These are phyloP conservation scores for Suillus americanus DNA, from an alignment of 768 basidiomycete species.

Conservation along the genomic window DNA sequence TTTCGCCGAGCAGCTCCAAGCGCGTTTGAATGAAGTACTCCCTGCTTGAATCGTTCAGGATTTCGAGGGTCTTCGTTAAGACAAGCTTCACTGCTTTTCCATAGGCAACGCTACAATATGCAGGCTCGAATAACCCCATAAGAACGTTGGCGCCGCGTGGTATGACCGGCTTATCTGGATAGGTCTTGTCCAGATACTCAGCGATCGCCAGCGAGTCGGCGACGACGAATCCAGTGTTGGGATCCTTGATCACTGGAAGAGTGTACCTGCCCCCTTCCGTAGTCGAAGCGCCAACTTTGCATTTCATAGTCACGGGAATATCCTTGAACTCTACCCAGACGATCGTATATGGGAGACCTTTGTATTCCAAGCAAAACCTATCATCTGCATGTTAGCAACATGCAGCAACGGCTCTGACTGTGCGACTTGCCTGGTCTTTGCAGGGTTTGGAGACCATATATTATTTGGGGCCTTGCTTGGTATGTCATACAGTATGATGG, in stretches of 20 bases:
- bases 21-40: constrained; percentile 6
- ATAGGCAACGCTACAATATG: neutral
- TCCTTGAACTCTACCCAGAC: constrained; percentile 53
- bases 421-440: constrained; percentile 31
- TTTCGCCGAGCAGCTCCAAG: neutral
- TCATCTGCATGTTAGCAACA: neutral
- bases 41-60: constrained; percentile 4
- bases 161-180: constrained; percentile 10
- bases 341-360: constrained; percentile 41
- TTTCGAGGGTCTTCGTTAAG: constrained; percentile 1
- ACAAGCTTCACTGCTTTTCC: neutral
- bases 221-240: constrained; percentile 8
- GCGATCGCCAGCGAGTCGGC: constrained; percentile 10
- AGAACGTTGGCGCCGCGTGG: neutral
- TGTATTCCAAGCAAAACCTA: constrained; percentile 33
- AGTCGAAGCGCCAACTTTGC: constrained; percentile 30
- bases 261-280: constrained; percentile 6
- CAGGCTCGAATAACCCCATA: constrained; percentile 4
- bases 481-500: constrained; percentile 42
- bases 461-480: constrained; percentile 24
- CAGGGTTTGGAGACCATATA: constrained; percentile 33
- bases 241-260: constrained; percentile 11
- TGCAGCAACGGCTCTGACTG: neutral
- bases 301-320: constrained; percentile 36
- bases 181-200: constrained; percentile 10